These are phyloP conservation scores for Aspergillus aculeatinus DNA, from an alignment of 2,329 filamentous ascomycete species.

Conservation along the genomic window DNA sequence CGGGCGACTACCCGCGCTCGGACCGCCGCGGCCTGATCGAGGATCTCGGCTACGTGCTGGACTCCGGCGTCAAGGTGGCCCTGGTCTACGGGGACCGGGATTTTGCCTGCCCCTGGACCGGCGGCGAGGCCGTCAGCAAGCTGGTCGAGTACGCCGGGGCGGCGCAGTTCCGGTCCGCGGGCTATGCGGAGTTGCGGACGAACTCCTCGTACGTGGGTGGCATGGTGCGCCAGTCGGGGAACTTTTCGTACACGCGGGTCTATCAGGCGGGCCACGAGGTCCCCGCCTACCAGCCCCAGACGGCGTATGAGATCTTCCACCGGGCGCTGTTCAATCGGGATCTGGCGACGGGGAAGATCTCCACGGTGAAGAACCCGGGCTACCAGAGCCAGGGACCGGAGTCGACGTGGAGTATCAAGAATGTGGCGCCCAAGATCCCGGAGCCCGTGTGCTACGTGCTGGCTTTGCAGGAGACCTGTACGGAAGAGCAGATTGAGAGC, in stretches of 20 bases:
- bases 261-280: constrained; percentile 52
- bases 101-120: constrained; percentile 59
- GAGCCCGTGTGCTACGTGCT: constrained; percentile 49
- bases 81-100: constrained; percentile 61
- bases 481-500: constrained; percentile 43
- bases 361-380: constrained; percentile 32
- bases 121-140: constrained; percentile 54
- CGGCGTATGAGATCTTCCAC: constrained; percentile 55
- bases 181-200: constrained; percentile 49
- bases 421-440: constrained; percentile 42
- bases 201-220: constrained; percentile 48
- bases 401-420: constrained; percentile 47
- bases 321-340: constrained; percentile 53
- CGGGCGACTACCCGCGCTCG: constrained; percentile 51
- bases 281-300: constrained; percentile 56
- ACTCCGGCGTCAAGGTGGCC: constrained; percentile 57
- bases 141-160: constrained; percentile 48
- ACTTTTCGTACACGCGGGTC: constrained; percentile 51
- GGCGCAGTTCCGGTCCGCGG: constrained; percentile 49
- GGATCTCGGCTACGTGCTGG: constrained; percentile 51
- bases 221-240: constrained; percentile 48
- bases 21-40: constrained; percentile 43
- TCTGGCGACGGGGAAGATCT: constrained; percentile 54
- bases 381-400: constrained; percentile 44
- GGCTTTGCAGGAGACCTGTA: constrained; percentile 41